Evolutionary conservation across 495 filamentous ascomycete species (phyloP).

Genomic region (Penicilliopsis zonata): DNA sequence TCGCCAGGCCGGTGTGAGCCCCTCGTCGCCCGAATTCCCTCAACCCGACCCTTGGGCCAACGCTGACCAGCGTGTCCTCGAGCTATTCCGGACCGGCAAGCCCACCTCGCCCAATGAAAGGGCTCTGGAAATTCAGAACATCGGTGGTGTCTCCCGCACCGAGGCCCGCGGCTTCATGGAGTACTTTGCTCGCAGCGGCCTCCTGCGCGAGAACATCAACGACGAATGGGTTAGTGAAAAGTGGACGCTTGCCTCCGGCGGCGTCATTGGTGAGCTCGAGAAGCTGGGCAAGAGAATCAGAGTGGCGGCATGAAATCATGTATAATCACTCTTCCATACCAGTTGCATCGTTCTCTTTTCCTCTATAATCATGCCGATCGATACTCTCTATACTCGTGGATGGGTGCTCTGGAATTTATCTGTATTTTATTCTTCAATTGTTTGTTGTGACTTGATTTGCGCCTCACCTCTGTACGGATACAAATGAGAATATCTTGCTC

Average conservation of each 20-base stretch:
- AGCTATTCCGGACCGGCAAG: constrained; percentile 25
- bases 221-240: constrained; percentile 68
- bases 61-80: constrained; percentile 55
- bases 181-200: constrained; percentile 82
- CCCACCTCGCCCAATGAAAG: constrained; percentile 15
- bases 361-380: no score
- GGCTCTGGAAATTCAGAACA: constrained; percentile 41
- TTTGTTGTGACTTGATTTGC: no score
- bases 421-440: no score
- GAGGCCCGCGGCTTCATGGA: constrained; percentile 79
- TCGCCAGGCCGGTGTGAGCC: constrained; percentile 21
- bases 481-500: no score
- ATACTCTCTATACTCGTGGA: no score
- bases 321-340: no score
- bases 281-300: constrained; percentile 43
- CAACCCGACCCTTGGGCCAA: constrained; percentile 48
- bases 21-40: constrained; percentile 32
- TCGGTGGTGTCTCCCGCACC: constrained; percentile 54
- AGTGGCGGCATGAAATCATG: constrained; percentile 12
- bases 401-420: no score
- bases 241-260: constrained; percentile 70
- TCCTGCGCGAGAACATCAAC: constrained; percentile 57
- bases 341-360: no score
- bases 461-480: no score
- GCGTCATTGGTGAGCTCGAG: constrained; percentile 78